These are phyloP conservation scores for Fusarium gaditjirri DNA, from an alignment of 2,329 filamentous ascomycete genomes.

Conservation along the genomic window DNA sequence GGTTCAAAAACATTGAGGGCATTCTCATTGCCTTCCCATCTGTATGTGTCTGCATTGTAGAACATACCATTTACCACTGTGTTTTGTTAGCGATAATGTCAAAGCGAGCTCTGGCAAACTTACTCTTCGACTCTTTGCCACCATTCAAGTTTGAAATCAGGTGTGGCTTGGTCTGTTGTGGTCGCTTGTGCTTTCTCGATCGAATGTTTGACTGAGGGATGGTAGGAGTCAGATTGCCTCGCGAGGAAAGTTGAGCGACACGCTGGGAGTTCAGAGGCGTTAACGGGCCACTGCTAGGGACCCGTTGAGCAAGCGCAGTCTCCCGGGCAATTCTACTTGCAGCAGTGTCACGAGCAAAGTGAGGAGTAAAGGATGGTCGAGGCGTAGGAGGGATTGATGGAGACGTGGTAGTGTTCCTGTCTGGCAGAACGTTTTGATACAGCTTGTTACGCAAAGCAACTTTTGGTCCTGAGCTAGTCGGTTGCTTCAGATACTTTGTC, in stretches of 20 bases:
- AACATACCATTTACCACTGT: constrained; percentile 92
- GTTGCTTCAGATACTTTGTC: constrained; percentile 83
- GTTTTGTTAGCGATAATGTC: constrained; percentile 45
- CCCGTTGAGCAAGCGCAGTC: constrained; percentile 68
- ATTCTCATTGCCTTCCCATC: constrained; percentile 98
- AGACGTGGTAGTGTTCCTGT: constrained; percentile 64
- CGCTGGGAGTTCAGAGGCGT: constrained; percentile 66
- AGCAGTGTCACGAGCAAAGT: constrained; percentile 72
- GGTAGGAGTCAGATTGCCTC: constrained; percentile 57
- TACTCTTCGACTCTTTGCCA: constrained; percentile 83
- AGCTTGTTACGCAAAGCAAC: constrained; percentile 67
- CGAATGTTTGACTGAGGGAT: constrained; percentile 56
- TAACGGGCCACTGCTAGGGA: constrained; percentile 63
- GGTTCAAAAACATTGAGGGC: constrained; percentile 81
- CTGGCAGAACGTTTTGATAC: constrained; percentile 65
- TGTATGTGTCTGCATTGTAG: constrained; percentile 87
- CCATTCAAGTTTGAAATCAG: constrained; percentile 86
- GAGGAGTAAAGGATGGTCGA: constrained; percentile 64
- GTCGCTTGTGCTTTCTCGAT: constrained; percentile 67
- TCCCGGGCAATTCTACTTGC: constrained; percentile 74
- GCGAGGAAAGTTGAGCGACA: constrained; percentile 62
- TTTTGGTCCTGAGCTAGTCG: constrained; percentile 75
- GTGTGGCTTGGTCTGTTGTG: constrained; percentile 80
- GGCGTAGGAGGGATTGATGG: constrained; percentile 67
- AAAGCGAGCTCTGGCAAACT: constrained; percentile 45